Base-by-base conservation (phyloP, 352 stramenopile species). In the Phytopythium litorale region DNA sequence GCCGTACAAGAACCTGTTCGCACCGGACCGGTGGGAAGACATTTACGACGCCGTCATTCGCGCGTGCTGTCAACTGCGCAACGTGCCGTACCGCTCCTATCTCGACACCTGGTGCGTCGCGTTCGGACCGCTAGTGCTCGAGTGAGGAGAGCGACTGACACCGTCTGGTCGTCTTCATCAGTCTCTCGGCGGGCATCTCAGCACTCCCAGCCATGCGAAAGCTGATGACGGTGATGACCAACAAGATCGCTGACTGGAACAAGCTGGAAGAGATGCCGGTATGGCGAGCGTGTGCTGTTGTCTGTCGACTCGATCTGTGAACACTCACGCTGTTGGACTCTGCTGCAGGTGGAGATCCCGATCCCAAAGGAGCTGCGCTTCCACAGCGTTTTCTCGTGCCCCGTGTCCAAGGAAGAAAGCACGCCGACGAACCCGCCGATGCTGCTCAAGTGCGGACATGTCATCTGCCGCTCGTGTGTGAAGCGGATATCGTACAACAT, bases 351-450 rank as follows among this genome's bases (percentile, higher is more conserved):
- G 67, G 87, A 96, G 60, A 79, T 96, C 15, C 86, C 85, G 5
- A 77, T 94, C 56, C 67, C 79, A 12, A 88, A 93, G 66, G 81
- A 91, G 50, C 67, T 91, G 60, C 84, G 84, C 25, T 96, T 95
- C 65, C 88, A 96, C 66, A 92, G 76, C 7, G 84, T 96, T 28
- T 96, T 96, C 38, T 89, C 84, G 33, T 96, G 88, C 40, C 88
- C 88, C 23, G 85, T 96, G 15, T 92, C 85, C 0, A 91, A 94
- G 64, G 88, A 96, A 71, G 84, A 92, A 60, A 92, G 82, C 65
- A 88, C 85, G n/a, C 75, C 82, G 28, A 76, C 78, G 0, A 96
- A 96, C 49, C 87, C 88, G 23, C 88, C 88, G 50, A 82, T 93
- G 70, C 69, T 96, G 55, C 73, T 96, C 19, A 94, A 93, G 63